Percentiles rank a stretch among this genome's conserved stretches.
These are phyloP conservation scores for Syzygium oleosum DNA, from an alignment of 345 rosid genomes.

Conservation along the genomic window DNA sequence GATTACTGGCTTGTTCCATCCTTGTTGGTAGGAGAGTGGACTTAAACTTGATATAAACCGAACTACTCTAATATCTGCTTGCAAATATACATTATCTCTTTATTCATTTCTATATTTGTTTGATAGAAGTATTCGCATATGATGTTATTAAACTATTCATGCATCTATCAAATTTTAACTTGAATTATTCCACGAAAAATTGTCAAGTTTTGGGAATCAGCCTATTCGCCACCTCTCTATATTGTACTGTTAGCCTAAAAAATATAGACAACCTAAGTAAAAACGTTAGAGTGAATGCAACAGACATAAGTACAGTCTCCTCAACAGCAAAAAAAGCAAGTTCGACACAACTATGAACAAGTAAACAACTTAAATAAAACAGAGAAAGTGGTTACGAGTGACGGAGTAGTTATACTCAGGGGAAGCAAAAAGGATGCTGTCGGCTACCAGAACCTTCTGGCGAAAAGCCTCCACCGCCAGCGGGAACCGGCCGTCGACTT, in stretches of 20 bases:
- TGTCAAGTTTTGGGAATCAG: background rate
- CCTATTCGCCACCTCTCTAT: background rate
- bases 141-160: background rate
- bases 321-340: background rate
- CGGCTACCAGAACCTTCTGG: constrained; percentile 43
- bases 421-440: constrained; percentile 53
- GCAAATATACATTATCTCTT: background rate
- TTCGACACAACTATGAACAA: background rate
- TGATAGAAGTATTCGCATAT: no score
- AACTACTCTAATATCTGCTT: background rate
- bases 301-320: background rate
- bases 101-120: background rate
- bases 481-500: constrained; percentile 41
- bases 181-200: background rate
- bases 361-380: background rate
- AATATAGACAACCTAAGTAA: background rate
- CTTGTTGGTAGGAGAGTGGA: background rate
- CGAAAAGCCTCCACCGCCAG: constrained; percentile 61
- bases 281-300: background rate
- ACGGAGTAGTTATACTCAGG: constrained; percentile 72
- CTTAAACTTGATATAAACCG: background rate
- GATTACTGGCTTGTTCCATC: background rate
- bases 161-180: background rate
- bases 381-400: constrained; percentile 20
- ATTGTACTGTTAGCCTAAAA: background rate